phyloP scores from a whole-genome alignment of 2,329 filamentous ascomycete genomes.

The Trichoderma lentiforme region DNA sequence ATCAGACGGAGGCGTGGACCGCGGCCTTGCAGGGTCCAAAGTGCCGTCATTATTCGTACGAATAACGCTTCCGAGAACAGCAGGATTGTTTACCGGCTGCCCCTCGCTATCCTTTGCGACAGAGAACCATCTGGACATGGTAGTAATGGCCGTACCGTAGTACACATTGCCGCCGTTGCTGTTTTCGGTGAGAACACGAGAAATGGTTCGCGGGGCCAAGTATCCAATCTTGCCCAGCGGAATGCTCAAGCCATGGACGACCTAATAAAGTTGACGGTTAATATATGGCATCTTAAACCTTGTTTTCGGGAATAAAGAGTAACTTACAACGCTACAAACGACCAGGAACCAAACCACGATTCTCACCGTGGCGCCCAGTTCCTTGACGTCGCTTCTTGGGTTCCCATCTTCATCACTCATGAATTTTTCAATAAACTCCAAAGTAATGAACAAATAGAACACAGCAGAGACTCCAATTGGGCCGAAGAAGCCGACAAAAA shows the following conservation, averaged over 20 bases:
- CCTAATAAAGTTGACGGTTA: conserved; percentile 38
- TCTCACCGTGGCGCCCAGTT: conserved; percentile 62
- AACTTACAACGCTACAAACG: conserved; percentile 75
- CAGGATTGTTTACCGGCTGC: neutral
- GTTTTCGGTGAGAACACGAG: conserved; percentile 29
- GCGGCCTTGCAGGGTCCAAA: neutral
- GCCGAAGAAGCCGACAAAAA: conserved; percentile 90
- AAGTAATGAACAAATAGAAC: conserved; percentile 80
- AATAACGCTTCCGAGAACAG: neutral
- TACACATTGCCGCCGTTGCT: conserved; percentile 14
- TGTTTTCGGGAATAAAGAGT: neutral
- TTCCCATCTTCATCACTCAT: conserved; percentile 55
- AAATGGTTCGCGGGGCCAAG: conserved; percentile 61
- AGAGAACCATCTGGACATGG: conserved; percentile 46
- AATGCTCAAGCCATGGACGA: conserved; percentile 80
- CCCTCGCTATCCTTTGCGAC: conserved; percentile 52
- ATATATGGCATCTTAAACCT: neutral
- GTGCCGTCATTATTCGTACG: neutral
- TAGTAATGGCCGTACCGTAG: neutral
- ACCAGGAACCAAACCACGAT: conserved; percentile 84
- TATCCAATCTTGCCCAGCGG: conserved; percentile 67
- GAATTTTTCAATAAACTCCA: conserved; percentile 64
- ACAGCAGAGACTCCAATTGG: conserved; percentile 88
- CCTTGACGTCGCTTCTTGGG: conserved; percentile 61
- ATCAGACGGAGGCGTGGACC: neutral